A percentile compares a stretch with the other conserved stretches of the same genome.
Evolutionary conservation across 164 flowering plant species (phyloP).

Genomic region (Magnolia sinica): DNA sequence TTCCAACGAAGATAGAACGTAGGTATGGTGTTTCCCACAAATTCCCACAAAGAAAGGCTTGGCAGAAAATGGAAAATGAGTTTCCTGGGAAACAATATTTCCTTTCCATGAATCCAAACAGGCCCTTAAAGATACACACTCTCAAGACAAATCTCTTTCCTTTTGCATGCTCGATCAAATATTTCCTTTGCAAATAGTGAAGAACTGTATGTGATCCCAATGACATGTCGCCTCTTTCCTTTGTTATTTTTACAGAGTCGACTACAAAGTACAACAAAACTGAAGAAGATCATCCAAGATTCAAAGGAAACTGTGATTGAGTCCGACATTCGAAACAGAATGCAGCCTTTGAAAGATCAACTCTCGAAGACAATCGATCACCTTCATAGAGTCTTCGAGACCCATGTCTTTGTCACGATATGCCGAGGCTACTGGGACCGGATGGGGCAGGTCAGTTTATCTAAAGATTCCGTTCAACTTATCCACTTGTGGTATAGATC

Average conservation of each 20-base stretch:
- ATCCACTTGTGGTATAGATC: neutral
- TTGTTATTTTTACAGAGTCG: slow-evolving; percentile 49
- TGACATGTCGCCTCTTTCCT: neutral
- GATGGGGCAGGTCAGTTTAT: slow-evolving; percentile 67
- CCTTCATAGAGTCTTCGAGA: slow-evolving; percentile 64
- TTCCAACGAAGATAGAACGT: too few relatives aligned
- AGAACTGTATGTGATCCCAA: neutral
- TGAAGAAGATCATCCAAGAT: slow-evolving; percentile 84
- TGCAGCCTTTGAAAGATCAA: slow-evolving; percentile 80
- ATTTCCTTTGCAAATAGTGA: too few relatives aligned
- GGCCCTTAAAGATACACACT: too few relatives aligned
- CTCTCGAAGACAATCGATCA: slow-evolving; percentile 62
- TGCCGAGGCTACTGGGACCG: slow-evolving; percentile 92
- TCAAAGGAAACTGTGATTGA: slow-evolving; percentile 70
- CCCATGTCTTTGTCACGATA: slow-evolving; percentile 68
- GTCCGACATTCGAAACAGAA: slow-evolving; percentile 65
- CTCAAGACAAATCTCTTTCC: too few relatives aligned
- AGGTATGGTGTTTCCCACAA: too few relatives aligned
- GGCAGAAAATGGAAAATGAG: too few relatives aligned
- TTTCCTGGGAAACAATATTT: too few relatives aligned
- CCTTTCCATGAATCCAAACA: too few relatives aligned
- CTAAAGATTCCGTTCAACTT: neutral
- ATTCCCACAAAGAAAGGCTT: too few relatives aligned
- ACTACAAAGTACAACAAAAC: slow-evolving; percentile 62
- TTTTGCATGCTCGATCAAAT: too few relatives aligned